Base-by-base conservation (phyloP, 495 filamentous ascomycete species). In the Aspergillus diversus region DNA sequence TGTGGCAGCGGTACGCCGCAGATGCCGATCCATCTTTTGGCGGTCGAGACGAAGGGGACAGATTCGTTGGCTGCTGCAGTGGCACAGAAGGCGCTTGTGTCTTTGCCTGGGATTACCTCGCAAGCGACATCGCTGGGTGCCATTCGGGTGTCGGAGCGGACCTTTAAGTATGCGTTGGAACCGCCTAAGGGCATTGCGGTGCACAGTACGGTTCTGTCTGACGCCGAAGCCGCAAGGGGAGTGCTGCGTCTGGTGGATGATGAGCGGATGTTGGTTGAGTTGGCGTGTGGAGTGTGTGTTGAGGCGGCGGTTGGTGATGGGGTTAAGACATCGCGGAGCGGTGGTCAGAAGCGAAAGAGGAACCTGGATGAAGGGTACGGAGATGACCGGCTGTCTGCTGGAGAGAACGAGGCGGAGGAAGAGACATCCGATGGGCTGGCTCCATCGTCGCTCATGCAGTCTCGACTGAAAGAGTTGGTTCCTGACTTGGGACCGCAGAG, bases 41-140 rank as follows among this genome's bases (percentile, higher is more conserved):
- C 90, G 11, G 75, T 96, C 57, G 95, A 97, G 78, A 97, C 95
- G 0, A 64, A 75, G 57, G 95, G 95, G 11, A 92, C 94, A 5
- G 88, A 92, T 16, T 89, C 85, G 7, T 76, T 99, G 42, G 75
- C 84, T 53, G 75, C 80, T 13, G 83, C 85, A 33, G 71, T 97
- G 8, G 73, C 77, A 21, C 81, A 82, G 7, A 86, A 86, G 1
- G 65, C 84, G 49, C 78, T 90, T 56, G 82, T 91, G 16, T 88
- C 87, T 4, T 74, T 97, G 46, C 82, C 84, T 0, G 86, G 74
- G 21, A 93, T 99, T 69, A 96, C 92, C 37, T 90, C 86, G 54
- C 87, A 92, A 51, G 94, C 93, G 3, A 93, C 84, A 5, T 88
- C 82, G 33, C 81, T 99, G 4, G 95, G 95, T 0, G 90, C 90